Base-by-base conservation (phyloP, 2,329 filamentous ascomycete species). In the Alternaria solani region DNA sequence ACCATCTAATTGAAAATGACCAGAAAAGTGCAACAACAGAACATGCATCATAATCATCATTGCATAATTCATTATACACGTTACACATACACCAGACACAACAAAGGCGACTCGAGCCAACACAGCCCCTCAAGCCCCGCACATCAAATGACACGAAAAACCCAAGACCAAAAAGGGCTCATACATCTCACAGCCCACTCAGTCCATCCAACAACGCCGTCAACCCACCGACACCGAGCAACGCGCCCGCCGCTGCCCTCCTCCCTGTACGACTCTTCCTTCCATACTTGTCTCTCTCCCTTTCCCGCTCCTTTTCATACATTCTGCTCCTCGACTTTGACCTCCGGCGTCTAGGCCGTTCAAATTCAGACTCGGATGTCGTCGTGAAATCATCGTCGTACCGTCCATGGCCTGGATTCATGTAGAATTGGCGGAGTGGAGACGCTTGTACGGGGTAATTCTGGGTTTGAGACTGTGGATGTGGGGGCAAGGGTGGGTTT, bases 141-240 rank as follows among this genome's bases (percentile, higher is more conserved):
- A 36, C 32, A 36, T 36, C 9, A 30, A 30, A 11, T 30, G 44
- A 28, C 12, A n/a, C n/a, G 44, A n/a, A 47, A 23, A 18, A 18
- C 12, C 12, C n/a, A n/a, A 20, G 30, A 14, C 9, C 9, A 30
- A 16, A 8, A 12, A 47, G 18, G 7, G 14, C 25, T 14, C 18
- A 18, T 36, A 36, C 18, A 48, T 36, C 14, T 28, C 57, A 71
- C 52, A 74, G 55, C 43, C 65, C 68, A 53, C 70, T 66, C 61
- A 77, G 62, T 23, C 74, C 75, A 69, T 79, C 76, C 64, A 79
- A 60, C 54, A 79, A 59, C 18, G 75, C 75, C 36, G 76, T 77
- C 65, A 78, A 62, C n/a, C 76, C 76, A 7, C 75, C 76, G 49
- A 78, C 74, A 11, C 74, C 75, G 59, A 77, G 70, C 61, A 79